Conservation (phyloP, 108 stramenopile genomes). For the Conticribra guillardii region DNA sequence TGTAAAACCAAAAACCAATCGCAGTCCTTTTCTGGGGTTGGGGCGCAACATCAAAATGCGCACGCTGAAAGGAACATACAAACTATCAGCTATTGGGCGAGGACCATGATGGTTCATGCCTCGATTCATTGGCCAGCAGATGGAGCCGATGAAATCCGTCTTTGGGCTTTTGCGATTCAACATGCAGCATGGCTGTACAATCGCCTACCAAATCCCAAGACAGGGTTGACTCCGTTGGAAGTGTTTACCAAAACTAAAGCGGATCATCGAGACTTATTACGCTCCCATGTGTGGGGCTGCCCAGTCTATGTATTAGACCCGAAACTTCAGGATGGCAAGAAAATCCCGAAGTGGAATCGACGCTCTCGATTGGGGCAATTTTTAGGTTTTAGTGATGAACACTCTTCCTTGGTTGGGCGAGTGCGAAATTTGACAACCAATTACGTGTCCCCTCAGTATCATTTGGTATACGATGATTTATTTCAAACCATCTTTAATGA, state of each 20-base stretch:
- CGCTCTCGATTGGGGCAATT: constrained; percentile 19
- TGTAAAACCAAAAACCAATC: constrained; percentile 23
- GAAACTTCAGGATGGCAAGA: too few relatives aligned
- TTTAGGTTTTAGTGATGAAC: too few relatives aligned
- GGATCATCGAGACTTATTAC: constrained; percentile 26
- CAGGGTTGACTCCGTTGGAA: constrained; percentile 29
- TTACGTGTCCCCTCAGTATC: too few relatives aligned
- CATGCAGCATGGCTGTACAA: constrained; percentile 33
- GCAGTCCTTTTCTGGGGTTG: too few relatives aligned
- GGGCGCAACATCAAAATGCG: too few relatives aligned
- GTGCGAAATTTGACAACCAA: constrained; percentile 3
- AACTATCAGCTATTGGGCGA: too few relatives aligned
- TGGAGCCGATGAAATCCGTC: constrained; percentile 2
- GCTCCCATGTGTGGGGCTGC: constrained; percentile 34
- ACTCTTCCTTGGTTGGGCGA: constrained; percentile 9
- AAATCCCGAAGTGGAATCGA: too few relatives aligned
- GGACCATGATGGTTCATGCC: constrained; percentile 50
- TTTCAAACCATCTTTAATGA: too few relatives aligned
- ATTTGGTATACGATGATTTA: constrained; percentile 28
- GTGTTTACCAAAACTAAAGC: too few relatives aligned
- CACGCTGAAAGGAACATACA: too few relatives aligned
- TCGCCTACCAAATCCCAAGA: constrained; percentile 11
- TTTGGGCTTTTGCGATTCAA: constrained; percentile 26
- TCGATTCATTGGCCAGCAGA: constrained; percentile 43
- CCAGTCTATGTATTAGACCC: constrained; percentile 28